Conservation (phyloP, 2,329 filamentous ascomycete species). For the Hymenoscyphus fructigenus region DNA sequence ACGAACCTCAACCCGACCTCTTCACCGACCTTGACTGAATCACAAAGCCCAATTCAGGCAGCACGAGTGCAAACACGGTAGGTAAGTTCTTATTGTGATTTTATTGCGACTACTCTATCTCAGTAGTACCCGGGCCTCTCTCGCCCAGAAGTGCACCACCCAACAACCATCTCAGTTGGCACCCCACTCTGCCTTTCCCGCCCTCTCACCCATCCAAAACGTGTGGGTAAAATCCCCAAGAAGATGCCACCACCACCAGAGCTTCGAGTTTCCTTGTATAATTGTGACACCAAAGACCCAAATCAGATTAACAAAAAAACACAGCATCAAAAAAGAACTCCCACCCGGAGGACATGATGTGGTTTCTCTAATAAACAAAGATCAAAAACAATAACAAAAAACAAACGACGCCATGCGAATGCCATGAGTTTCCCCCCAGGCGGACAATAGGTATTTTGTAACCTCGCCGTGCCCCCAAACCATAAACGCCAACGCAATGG, state of each 20-base stretch:
- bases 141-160: background rate
- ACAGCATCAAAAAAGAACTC: background rate
- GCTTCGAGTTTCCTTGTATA: background rate
- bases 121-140: too few relatives aligned
- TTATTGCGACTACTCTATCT: too few relatives aligned
- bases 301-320: background rate
- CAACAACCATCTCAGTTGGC: background rate
- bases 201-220: background rate
- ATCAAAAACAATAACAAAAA: background rate
- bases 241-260: background rate
- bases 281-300: conserved; percentile 1
- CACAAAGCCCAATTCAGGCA: too few relatives aligned
- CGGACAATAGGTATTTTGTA: background rate
- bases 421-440: background rate
- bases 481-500: conserved; percentile 20
- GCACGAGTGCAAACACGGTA: too few relatives aligned
- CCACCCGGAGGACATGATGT: background rate
- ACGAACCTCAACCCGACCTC: too few relatives aligned
- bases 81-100: too few relatives aligned
- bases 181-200: background rate
- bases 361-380: conserved; percentile 1
- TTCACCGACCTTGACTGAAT: too few relatives aligned
- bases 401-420: background rate
- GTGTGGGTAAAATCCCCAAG: background rate
- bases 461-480: background rate